Evolutionary conservation across 2,329 filamentous ascomycete species (phyloP).

Genomic region (Colletotrichum lupini): DNA sequence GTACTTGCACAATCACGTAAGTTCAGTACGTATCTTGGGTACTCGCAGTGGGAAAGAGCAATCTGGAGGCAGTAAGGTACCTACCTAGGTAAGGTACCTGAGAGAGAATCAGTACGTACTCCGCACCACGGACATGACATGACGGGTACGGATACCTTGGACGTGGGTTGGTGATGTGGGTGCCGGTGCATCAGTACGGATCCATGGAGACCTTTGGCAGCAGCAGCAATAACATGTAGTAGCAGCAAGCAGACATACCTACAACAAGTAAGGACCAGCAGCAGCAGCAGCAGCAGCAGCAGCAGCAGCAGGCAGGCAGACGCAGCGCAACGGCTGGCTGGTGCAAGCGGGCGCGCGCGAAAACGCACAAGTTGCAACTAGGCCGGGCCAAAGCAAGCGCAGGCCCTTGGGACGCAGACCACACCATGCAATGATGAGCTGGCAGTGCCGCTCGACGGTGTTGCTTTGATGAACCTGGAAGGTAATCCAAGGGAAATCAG

Average conservation of each 20-base stretch:
- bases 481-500: background rate
- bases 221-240: background rate
- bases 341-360: constrained; percentile 42
- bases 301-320: constrained; percentile 6
- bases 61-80: no score
- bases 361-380: constrained; percentile 40
- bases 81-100: no score
- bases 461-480: constrained; percentile 6
- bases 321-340: constrained; percentile 22
- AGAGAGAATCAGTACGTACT: background rate
- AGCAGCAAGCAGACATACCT: background rate
- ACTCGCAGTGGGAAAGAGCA: background rate
- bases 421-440: constrained; percentile 79
- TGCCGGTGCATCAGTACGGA: background rate
- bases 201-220: background rate
- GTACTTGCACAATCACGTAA: background rate
- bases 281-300: background rate
- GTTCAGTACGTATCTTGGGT: background rate
- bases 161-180: background rate
- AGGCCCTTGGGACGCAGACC: constrained; percentile 67
- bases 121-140: background rate
- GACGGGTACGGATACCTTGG: constrained; percentile 1
- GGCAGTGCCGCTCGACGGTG: constrained; percentile 64
- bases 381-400: constrained; percentile 49
- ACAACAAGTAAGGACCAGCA: no score